Evolutionary conservation across 352 stramenopile genomes (phyloP).

Genomic region (Globisporangium nunn): DNA sequence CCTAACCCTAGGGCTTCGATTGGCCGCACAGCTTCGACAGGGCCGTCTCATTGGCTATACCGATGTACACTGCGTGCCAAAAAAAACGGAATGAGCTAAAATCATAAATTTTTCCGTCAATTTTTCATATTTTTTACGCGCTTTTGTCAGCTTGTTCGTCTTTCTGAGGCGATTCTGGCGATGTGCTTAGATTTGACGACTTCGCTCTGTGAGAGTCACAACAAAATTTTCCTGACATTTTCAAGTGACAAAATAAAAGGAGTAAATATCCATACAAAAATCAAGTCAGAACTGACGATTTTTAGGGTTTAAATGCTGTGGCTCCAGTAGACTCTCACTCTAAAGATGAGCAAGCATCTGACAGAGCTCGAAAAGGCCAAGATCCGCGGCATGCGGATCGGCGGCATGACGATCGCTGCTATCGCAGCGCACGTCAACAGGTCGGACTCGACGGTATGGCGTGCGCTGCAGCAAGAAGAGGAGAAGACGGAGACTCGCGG

Average conservation of each 20-base stretch:
- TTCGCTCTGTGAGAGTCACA: background rate
- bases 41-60: no score
- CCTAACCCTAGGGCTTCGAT: no score
- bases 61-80: constrained; percentile 19
- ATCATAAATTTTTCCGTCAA: background rate
- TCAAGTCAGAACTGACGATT: background rate
- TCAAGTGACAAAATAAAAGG: background rate
- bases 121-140: background rate
- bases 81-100: constrained; percentile 2
- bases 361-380: background rate
- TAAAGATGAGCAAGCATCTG: background rate
- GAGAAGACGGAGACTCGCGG: background rate
- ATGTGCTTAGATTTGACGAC: background rate
- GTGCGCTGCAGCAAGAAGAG: constrained; percentile 1
- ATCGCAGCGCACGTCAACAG: background rate
- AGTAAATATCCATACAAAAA: background rate
- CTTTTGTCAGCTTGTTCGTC: background rate
- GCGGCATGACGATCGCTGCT: background rate
- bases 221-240: background rate
- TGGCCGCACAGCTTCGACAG: no score
- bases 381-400: background rate
- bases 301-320: background rate
- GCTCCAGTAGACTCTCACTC: background rate
- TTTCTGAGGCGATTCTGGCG: background rate
- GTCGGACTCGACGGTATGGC: background rate